A percentile compares a stretch with the other conserved stretches of the same genome.
phyloP scores from a whole-genome alignment of 305 asterid species.

The Fraxinus albicans region DNA sequence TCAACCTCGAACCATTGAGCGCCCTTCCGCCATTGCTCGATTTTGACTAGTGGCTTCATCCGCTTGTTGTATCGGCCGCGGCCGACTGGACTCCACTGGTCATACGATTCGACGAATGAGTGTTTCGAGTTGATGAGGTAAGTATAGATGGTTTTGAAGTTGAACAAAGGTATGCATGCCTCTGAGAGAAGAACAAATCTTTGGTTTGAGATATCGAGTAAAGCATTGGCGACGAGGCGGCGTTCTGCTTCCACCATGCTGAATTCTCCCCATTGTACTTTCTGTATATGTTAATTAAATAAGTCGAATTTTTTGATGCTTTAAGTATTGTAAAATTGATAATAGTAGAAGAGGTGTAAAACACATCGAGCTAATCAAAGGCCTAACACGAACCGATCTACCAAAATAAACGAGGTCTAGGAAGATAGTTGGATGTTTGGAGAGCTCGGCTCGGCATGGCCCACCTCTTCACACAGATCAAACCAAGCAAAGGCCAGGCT shows the following conservation, averaged over 20 bases:
- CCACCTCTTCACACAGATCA: neutral
- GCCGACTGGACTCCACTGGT: slow-evolving; percentile 56
- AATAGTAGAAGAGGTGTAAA: neutral
- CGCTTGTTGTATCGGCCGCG: slow-evolving; percentile 59
- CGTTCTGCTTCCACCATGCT: slow-evolving; percentile 86
- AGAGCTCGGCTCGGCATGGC: neutral
- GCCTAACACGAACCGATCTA: neutral
- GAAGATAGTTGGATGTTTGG: neutral
- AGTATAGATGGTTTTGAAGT: slow-evolving; percentile 53
- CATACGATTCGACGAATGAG: slow-evolving; percentile 58
- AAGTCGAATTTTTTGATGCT: neutral
- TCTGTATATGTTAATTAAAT: slow-evolving; percentile 30
- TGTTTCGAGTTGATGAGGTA: slow-evolving; percentile 49
- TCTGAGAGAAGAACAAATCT: slow-evolving; percentile 72
- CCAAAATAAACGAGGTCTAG: neutral
- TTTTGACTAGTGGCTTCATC: slow-evolving; percentile 49
- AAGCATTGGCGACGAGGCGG: slow-evolving; percentile 63
- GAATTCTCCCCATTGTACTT: slow-evolving; percentile 69
- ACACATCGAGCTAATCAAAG: neutral
- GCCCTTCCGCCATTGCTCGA: slow-evolving; percentile 68
- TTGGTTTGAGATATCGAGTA: slow-evolving; percentile 66
- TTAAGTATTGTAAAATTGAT: neutral
- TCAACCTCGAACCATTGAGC: slow-evolving; percentile 77
- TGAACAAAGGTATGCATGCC: slow-evolving; percentile 71
- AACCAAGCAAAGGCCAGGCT: neutral